Evolutionary conservation across 306 rosid species (phyloP), one percentile per base, ranked within the genome.

Genomic region (Fragaria nilgerrensis): DNA sequence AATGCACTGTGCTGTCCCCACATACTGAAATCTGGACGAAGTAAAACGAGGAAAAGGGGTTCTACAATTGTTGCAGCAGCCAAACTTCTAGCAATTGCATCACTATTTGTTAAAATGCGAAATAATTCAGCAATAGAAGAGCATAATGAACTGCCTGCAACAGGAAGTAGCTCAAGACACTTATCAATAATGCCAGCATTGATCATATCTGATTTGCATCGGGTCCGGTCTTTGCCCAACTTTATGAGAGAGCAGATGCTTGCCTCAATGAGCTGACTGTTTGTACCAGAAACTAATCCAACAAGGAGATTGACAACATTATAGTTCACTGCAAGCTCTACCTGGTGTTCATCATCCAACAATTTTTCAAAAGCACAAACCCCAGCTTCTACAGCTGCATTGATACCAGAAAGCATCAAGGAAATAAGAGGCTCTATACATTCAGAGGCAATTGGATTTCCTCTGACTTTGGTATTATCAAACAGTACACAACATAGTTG

Each of bases 1-100:
- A 95, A 86, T 88, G 98, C 95, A 81, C 98, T 92, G 83, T 95
- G 97, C 83, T 95, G 97, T 78, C 98, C 98, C 98, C 95, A 90
- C 89, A 95, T 73, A 85, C 88, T 83, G 79, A 95, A 87, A 87
- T 95, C 98, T 77, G 81, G 86, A 58, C 91, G 93, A 53, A 84
- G 92, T 81, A 95, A 88, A 85, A 92, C 93, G 80, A 89, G 81
- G 84, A 95, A 95, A 76, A 95, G 97, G 70, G 98, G 98, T 87
- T 95, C 98, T 39, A 95, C 97, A 29, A 92, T 87, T 78, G 89
- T 87, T 76, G 97, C 96, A 67, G 97, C 90, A 59, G 83, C 95
- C 63, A 93, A 89, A 87, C 97, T 90, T 88, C 97, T 85, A 56
- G 98, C 98, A 85, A 95, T 89, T 63, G 93, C 92, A 84, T 75